Base-by-base conservation (phyloP, 31 red algal species). In the Bonnemaisonia californica region DNA sequence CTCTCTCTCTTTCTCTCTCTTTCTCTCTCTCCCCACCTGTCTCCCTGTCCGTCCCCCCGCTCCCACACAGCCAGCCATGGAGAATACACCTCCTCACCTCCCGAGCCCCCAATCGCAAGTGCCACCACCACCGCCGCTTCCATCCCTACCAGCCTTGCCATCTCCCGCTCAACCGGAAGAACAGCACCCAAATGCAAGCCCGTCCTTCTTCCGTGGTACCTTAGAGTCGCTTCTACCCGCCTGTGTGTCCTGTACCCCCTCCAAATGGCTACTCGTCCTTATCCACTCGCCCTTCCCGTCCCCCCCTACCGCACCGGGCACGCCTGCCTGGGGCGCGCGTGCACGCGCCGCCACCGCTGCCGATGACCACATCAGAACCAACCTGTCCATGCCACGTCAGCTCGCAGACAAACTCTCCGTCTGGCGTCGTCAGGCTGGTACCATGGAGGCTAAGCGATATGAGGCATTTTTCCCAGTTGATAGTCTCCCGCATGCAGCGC, bases 401-500 rank as follows among this genome's bases (percentile, higher is more conserved):
- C 40, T 85, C 31, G 31, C 30, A 9, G 5, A 78, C 33, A 31
- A 69, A 32, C 19, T 80, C 1, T 40, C 48, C 36, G 18, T 85
- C 23, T 91, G 89, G 89, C 60, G 82, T 3, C 80, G 80, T 30
- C 42, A 62, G 7, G 7, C 61, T 2, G 33, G 29, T 40, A 73
- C 66, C 1, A 45, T 55, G n/a, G 78, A 82, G 23, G 78, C 79
- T 30, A 32, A 68, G 27, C 71, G 62, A 3, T 90, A 90, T 41
- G 35, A 35, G 56, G 69, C 77, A 1, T 90, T 83, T 57, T 90
- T 71, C 61, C 87, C 77, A 1, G 48, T 47, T 7, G 68, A 83
- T 55, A 48, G 59, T 16, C 34, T 77, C 28, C 87, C 87, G 16
- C 87, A 90, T 48, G 34, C 83, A 33, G 87, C 87, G 0, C 47